Conservation (phyloP, 2,329 filamentous ascomycete species). For the Talaromyces funiculosus region DNA sequence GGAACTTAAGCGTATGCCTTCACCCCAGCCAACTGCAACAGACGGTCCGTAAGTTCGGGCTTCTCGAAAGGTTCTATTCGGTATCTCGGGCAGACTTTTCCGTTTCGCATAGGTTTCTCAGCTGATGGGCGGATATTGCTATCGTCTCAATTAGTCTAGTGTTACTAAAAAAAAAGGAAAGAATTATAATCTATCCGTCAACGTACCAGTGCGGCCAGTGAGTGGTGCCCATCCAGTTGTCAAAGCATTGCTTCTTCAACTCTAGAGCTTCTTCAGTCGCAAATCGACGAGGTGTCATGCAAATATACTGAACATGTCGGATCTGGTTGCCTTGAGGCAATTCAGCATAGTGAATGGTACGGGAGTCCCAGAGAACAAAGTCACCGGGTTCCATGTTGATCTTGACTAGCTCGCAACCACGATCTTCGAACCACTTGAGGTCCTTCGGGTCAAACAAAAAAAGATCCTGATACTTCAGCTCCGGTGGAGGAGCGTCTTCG, state of each 20-base stretch:
- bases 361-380: slow-evolving; percentile 43
- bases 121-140: slow-evolving; percentile 36
- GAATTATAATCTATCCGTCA: no score
- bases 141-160: slow-evolving; percentile 16
- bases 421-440: slow-evolving; percentile 39
- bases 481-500: slow-evolving; percentile 17
- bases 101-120: slow-evolving; percentile 31
- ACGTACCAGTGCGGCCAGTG: slow-evolving; percentile 30
- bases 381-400: slow-evolving; percentile 40
- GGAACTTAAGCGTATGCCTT: slow-evolving; percentile 9
- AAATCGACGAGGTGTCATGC: slow-evolving; percentile 33
- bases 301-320: slow-evolving; percentile 34
- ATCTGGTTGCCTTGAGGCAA: slow-evolving; percentile 33
- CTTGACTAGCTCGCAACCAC: slow-evolving; percentile 37
- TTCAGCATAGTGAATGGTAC: slow-evolving; percentile 43
- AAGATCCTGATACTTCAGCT: slow-evolving; percentile 34
- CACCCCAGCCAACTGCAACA: slow-evolving; percentile 34
- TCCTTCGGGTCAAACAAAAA: slow-evolving; percentile 41
- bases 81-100: slow-evolving; percentile 32
- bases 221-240: slow-evolving; percentile 31
- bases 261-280: slow-evolving; percentile 30
- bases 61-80: slow-evolving; percentile 37
- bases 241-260: slow-evolving; percentile 31
- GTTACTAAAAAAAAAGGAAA: neutral
- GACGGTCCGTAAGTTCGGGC: slow-evolving; percentile 28